Evolutionary conservation across 1,284 basidiomycete genomes (phyloP).

Genomic region (Sporisorium reilianum): DNA sequence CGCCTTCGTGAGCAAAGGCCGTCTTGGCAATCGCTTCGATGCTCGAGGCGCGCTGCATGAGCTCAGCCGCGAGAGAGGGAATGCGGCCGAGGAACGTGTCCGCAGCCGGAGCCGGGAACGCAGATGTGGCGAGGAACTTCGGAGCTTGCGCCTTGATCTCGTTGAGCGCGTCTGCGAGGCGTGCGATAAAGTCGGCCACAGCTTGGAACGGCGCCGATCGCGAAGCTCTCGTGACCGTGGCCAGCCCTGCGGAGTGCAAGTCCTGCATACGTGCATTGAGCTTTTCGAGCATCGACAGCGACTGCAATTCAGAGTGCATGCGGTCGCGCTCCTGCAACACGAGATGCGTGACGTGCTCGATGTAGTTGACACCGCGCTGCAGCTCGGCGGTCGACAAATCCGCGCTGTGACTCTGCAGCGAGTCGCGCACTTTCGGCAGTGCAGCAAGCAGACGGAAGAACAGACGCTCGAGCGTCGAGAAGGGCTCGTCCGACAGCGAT

Average conservation of each 20-base stretch:
- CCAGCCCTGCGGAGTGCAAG: conserved; percentile 17
- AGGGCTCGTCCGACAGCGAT: conserved; percentile 69
- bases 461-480: conserved; percentile 75
- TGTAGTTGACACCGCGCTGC: conserved; percentile 80
- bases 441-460: conserved; percentile 78
- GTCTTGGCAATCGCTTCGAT: conserved; percentile 18
- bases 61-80: conserved; percentile 16
- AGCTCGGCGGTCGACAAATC: conserved; percentile 89
- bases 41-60: conserved; percentile 14
- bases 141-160: conserved; percentile 38
- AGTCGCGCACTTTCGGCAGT: conserved; percentile 78
- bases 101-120: conserved; percentile 21
- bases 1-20: background rate
- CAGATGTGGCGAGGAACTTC: conserved; percentile 29
- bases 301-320: conserved; percentile 30
- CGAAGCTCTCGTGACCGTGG: conserved; percentile 10
- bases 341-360: conserved; percentile 77
- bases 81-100: conserved; percentile 16
- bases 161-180: conserved; percentile 28
- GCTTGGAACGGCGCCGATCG: conserved; percentile 19
- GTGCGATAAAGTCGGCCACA: conserved; percentile 35
- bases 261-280: conserved; percentile 16
- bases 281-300: conserved; percentile 27
- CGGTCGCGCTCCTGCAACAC: conserved; percentile 52
- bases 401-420: conserved; percentile 79